Evolutionary conservation across 2,329 filamentous ascomycete genomes (phyloP).

Genomic region (Arachnopeziza araneosa): DNA sequence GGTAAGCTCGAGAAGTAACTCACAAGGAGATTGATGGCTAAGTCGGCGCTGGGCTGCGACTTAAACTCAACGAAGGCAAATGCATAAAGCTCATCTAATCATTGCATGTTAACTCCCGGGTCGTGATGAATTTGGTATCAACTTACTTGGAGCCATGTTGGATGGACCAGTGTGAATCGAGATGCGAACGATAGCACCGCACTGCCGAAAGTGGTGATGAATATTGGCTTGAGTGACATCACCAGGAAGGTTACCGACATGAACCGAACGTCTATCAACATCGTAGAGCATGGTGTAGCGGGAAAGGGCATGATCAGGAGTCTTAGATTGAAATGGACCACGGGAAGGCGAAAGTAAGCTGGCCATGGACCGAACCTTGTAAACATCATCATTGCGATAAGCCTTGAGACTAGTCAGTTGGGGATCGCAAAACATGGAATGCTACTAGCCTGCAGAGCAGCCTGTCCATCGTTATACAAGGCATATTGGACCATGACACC

Average conservation of each 20-base stretch:
- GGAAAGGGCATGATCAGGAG: background rate
- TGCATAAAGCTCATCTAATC: constrained; percentile 21
- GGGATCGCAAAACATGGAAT: background rate
- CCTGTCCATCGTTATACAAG: constrained; percentile 45
- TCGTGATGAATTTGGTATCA: background rate
- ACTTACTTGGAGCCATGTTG: constrained; percentile 23
- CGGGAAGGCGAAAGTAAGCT: constrained; percentile 21
- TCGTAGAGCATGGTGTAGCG: constrained; percentile 29
- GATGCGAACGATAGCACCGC: constrained; percentile 35
- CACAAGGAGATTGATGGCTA: constrained; percentile 22
- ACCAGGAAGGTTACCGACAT: constrained; percentile 41
- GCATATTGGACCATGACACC: constrained; percentile 44
- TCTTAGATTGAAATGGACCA: background rate
- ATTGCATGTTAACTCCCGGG: constrained; percentile 22
- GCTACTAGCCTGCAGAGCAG: constrained; percentile 42
- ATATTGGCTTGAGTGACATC: constrained; percentile 35
- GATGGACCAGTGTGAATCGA: constrained; percentile 29
- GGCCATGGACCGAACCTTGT: constrained; percentile 32
- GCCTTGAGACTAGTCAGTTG: constrained; percentile 17
- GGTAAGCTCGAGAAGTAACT: background rate
- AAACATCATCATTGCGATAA: constrained; percentile 26
- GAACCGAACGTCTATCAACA: constrained; percentile 42
- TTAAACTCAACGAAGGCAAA: constrained; percentile 34
- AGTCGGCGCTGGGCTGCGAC: constrained; percentile 16
- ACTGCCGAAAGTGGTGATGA: constrained; percentile 32